Evolutionary conservation across 805 yeast genomes (phyloP).

Genomic region (Cyberlindnera mycetangii): DNA sequence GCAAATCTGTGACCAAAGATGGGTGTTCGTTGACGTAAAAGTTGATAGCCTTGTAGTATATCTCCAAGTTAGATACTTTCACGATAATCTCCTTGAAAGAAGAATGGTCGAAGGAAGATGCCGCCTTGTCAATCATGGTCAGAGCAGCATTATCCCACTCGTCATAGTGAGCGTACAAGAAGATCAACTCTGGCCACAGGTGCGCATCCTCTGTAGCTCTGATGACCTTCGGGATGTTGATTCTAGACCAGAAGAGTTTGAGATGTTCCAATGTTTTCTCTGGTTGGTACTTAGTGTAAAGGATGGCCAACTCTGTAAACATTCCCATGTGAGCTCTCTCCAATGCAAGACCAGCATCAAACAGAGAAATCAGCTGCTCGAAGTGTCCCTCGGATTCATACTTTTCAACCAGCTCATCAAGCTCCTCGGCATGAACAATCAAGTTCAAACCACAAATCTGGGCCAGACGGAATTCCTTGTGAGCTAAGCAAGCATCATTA

Average conservation of each 20-base stretch:
- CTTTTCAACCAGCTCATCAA: constrained; percentile 80
- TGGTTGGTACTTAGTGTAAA: constrained; percentile 89
- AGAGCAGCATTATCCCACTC: constrained; percentile 99
- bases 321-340: constrained; percentile 99
- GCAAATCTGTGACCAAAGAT: constrained; percentile 79
- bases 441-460: constrained; percentile 98
- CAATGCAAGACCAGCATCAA: constrained; percentile 92
- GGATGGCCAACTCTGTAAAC: constrained; percentile 93
- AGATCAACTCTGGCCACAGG: constrained; percentile 93
- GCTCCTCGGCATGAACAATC: constrained; percentile 96
- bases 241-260: constrained; percentile 96
- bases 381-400: constrained; percentile 91
- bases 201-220: constrained; percentile 92
- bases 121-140: constrained; percentile 92
- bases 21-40: constrained; percentile 94
- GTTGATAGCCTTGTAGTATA: constrained; percentile 94
- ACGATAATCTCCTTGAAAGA: constrained; percentile 93
- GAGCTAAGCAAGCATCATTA: constrained; percentile 92
- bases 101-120: constrained; percentile 88
- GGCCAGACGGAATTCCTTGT: constrained; percentile 92
- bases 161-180: constrained; percentile 96
- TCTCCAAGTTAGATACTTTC: constrained; percentile 93
- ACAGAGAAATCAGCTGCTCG: constrained; percentile 84
- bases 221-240: constrained; percentile 95
- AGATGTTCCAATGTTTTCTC: constrained; percentile 92